Conservation (phyloP, 108 stramenopile genomes). For the Mayamaea pseudoterrestris region DNA sequence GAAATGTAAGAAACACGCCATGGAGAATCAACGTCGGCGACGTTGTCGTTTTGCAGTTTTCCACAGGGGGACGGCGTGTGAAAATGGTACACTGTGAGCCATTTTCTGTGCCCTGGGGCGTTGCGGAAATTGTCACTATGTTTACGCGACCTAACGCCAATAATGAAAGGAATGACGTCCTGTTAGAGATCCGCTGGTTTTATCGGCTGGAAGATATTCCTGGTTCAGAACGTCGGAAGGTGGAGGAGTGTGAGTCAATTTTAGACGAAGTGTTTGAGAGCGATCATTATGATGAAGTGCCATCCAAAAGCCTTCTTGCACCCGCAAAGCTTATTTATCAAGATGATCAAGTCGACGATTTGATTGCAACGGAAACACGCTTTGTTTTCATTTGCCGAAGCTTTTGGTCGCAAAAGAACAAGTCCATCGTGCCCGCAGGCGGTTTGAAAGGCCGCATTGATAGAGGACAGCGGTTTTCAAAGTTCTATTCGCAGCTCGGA, state of each 20-base stretch:
- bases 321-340: conserved; percentile 23
- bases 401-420: conserved; percentile 63
- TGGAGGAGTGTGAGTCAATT: no score
- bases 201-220: conserved; percentile 50
- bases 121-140: conserved; percentile 25
- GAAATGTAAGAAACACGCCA: no score
- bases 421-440: conserved; percentile 65
- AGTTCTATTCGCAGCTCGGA: conserved; percentile 22
- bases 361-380: no score
- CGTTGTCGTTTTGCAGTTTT: no score
- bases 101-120: no score
- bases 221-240: no score
- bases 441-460: conserved; percentile 22
- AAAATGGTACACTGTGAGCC: no score
- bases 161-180: conserved; percentile 17
- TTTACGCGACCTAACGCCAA: conserved; percentile 24
- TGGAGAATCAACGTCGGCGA: no score
- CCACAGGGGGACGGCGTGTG: no score
- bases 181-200: conserved; percentile 68
- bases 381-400: no score
- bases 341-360: no score
- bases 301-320: conserved; percentile 33
- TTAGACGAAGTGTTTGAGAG: conserved; percentile 70
- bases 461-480: conserved; percentile 18
- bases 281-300: conserved; percentile 46